Base-by-base conservation (phyloP, 345 rosid species). In the Acer negundo region DNA sequence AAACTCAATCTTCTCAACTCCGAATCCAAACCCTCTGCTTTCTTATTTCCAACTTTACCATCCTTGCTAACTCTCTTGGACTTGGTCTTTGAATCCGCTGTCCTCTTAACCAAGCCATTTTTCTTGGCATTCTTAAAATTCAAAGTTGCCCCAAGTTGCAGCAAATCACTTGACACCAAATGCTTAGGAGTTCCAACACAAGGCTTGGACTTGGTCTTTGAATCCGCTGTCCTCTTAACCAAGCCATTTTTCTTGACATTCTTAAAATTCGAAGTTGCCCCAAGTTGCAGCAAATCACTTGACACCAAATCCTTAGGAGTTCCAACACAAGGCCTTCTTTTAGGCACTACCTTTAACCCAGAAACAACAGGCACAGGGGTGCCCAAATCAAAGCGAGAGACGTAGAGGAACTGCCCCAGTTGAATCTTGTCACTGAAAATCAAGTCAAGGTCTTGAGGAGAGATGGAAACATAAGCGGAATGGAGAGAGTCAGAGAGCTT, bases 401-500 rank as follows among this genome's bases (percentile, higher is more conserved):
- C 82, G 70, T 83, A 89, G 62, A 89, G 79, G n/a, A 89, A 85
- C 80, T 89, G 92, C 0, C 90, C 90, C 51, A 85, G 53, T 79
- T 82, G 90, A 49, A 86, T 82, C 66, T 86, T 80, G 77, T 89
- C 88, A 62, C 84, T 77, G 47, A 78, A 82, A 55, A 89, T 85
- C 74, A 89, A 74, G 75, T 89, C 88, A 63, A 80, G 72, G 55
- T 84, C 87, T 4, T 77, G 80, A 17, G 80, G 67, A 38, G 82
- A 67, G 75, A 89, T 75, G 47, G 87, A 82, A 38, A 86, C 90
- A 78, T 86, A 86, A 56, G 88, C 85, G 11, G 86, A 81, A 76
- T 89, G 90, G 49, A 80, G 82, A 67, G 92, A 86, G 77, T 89
- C 92, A 9, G 92, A 86, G 70, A 89, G 83, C 77, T 86, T 89